Percentiles rank a stretch among this genome's conserved stretches.
Conservation (phyloP, 2,329 filamentous ascomycete species). For the Ambrosiella xylebori region DNA sequence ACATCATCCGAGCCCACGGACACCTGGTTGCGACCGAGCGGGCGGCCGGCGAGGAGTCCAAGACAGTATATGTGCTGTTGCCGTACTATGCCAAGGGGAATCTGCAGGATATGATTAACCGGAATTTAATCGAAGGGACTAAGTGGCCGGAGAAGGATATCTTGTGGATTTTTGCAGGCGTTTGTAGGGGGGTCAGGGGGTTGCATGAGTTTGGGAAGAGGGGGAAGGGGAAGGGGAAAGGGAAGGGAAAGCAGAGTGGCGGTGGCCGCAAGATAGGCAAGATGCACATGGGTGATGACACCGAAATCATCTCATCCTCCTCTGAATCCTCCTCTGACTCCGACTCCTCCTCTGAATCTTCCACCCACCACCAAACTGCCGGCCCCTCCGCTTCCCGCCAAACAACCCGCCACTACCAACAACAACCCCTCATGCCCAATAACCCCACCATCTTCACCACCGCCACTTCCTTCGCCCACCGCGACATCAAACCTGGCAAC, state of each 20-base stretch:
- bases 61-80: constrained; percentile 91
- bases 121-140: constrained; percentile 89
- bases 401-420: constrained; percentile 46
- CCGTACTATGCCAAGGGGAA: constrained; percentile 94
- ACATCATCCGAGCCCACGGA: constrained; percentile 76
- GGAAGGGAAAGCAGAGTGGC: background rate
- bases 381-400: constrained; percentile 34
- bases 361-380: background rate
- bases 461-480: constrained; percentile 70
- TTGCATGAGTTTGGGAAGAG: constrained; percentile 48
- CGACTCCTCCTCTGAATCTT: constrained; percentile 14
- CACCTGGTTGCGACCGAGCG: constrained; percentile 64
- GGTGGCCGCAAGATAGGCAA: background rate
- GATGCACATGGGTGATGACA: background rate
- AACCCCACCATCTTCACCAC: constrained; percentile 56
- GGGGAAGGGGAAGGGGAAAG: background rate
- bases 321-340: constrained; percentile 3
- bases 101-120: constrained; percentile 95
- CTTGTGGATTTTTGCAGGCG: constrained; percentile 80
- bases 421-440: constrained; percentile 66
- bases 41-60: constrained; percentile 43
- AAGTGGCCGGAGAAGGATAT: constrained; percentile 74
- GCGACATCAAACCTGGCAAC: constrained; percentile 96
- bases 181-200: constrained; percentile 69
- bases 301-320: background rate